Conservation (phyloP, 108 stramenopile species). For the Halocafeteria seosinensis region DNA sequence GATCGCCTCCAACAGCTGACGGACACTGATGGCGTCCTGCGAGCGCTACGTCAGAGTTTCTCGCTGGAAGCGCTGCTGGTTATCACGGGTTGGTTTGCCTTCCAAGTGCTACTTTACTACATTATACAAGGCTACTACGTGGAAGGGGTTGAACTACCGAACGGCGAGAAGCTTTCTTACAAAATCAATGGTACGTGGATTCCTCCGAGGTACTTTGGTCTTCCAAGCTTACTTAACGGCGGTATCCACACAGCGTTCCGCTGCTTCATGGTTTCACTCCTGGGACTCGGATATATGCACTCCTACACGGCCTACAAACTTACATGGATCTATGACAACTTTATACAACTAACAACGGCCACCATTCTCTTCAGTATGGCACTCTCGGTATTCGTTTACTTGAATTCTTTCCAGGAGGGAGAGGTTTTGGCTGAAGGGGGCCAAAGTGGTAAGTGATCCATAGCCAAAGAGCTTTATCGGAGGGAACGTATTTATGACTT, state of each 20-base stretch:
- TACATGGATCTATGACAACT: conserved; percentile 4
- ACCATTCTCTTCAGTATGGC: neutral
- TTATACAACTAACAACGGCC: neutral
- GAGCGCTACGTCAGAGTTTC: conserved; percentile 19
- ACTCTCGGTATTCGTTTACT: conserved; percentile 57
- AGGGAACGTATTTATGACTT: conserved; percentile 45
- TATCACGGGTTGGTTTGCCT: conserved; percentile 54
- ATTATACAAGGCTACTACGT: conserved; percentile 58
- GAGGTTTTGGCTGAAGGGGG: conserved; percentile 61
- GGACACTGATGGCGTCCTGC: neutral
- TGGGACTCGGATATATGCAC: too few species aligned
- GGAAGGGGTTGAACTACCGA: conserved; percentile 34
- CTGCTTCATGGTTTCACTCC: too few species aligned
- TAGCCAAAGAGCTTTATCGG: conserved; percentile 46
- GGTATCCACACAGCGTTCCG: neutral
- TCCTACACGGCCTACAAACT: too few species aligned
- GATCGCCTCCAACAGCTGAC: conserved; percentile 6
- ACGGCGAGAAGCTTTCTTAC: conserved; percentile 49
- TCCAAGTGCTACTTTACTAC: conserved; percentile 64
- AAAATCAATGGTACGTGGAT: conserved; percentile 77
- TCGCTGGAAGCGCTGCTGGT: conserved; percentile 24
- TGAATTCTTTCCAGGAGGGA: conserved; percentile 40
- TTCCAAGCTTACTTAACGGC: neutral
- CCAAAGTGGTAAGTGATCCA: conserved; percentile 58
- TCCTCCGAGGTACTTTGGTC: conserved; percentile 6